These are phyloP conservation scores for Termitomyces sp. DNA, from an alignment of 768 basidiomycete genomes.

Conservation along the genomic window DNA sequence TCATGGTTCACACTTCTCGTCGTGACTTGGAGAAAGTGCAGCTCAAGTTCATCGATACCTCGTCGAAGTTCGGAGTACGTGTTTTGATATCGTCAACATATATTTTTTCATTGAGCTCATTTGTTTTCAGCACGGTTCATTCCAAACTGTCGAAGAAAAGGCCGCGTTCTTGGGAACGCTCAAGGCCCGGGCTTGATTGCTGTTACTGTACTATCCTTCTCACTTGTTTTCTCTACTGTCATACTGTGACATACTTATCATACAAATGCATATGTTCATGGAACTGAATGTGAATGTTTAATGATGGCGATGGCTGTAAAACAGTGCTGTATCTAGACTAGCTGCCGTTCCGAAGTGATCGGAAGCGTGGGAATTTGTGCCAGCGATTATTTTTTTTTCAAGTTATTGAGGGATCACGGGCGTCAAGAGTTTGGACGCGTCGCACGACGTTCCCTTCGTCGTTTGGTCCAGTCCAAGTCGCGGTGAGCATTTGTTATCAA, in stretches of 20 bases:
- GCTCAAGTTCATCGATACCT: conserved; percentile 98
- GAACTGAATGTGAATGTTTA: neutral
- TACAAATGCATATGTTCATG: conserved; percentile 11
- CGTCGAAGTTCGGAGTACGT: conserved; percentile 93
- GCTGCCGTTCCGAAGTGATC: too few species aligned
- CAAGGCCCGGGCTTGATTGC: conserved; percentile 71
- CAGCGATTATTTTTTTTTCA: conserved; percentile 5
- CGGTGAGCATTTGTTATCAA: conserved; percentile 29
- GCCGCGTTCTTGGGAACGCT: conserved; percentile 88
- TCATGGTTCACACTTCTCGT: conserved; percentile 94
- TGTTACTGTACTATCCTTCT: conserved; percentile 26
- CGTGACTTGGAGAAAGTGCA: conserved; percentile 96
- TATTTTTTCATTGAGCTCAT: neutral
- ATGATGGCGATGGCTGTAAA: neutral
- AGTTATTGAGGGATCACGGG: neutral
- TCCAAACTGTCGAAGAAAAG: conserved; percentile 98
- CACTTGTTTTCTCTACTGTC: conserved; percentile 27
- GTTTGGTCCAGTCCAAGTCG: conserved; percentile 33
- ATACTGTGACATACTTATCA: conserved; percentile 33
- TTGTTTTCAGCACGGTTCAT: conserved; percentile 73
- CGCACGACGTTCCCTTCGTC: conserved; percentile 24
- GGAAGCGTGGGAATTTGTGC: conserved; percentile 11
- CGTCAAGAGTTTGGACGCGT: conserved; percentile 21
- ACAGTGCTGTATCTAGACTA: too few species aligned
- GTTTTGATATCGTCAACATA: neutral